Evolutionary conservation across 345 rosid genomes (phyloP).

Genomic region (Eucalyptus albens): DNA sequence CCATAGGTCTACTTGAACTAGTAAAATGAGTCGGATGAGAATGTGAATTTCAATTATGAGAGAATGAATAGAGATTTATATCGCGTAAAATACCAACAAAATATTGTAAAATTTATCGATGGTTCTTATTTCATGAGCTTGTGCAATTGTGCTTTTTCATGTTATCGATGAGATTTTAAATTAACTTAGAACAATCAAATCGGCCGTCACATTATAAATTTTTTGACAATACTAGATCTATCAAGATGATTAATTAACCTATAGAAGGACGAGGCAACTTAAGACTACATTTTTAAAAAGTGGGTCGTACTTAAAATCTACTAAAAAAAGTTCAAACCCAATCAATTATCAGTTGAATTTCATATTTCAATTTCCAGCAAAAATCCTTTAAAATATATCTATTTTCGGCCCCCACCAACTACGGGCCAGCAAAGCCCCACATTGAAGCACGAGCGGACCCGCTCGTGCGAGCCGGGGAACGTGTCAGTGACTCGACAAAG

Average conservation of each 20-base stretch:
- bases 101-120: not conserved
- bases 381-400: not conserved
- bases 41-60: not conserved
- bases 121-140: not conserved
- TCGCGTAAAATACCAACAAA: rapidly evolving
- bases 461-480: not conserved
- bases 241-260: not conserved
- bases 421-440: not conserved
- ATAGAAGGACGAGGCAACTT: not conserved
- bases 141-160: not conserved
- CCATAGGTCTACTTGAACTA: not conserved
- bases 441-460: not conserved
- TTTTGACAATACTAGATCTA: not conserved
- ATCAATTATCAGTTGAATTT: not conserved
- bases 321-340: not conserved
- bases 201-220: rapidly evolving
- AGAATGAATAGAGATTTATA: rapidly evolving
- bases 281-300: not conserved
- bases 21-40: not conserved
- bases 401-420: not conserved
- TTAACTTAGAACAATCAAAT: not conserved
- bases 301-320: not conserved
- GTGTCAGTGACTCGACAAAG: not conserved
- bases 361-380: not conserved
- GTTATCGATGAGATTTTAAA: rapidly evolving